Evolutionary conservation across 176 grass and related monocot genomes (phyloP).

Genomic region (Lolium perenne): DNA sequence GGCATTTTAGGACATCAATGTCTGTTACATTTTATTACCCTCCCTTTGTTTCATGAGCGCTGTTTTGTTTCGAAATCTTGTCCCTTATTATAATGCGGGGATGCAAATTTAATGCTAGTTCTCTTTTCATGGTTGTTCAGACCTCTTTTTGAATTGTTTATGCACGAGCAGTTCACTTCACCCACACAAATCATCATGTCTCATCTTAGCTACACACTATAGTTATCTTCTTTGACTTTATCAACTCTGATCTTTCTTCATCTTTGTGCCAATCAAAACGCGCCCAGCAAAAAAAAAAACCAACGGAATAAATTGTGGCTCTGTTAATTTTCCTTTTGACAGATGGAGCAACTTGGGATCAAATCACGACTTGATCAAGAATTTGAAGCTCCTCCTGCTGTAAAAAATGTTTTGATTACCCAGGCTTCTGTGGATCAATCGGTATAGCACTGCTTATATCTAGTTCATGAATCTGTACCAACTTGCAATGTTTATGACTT

Average conservation of each 20-base stretch:
- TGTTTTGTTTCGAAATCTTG: conserved; percentile 6
- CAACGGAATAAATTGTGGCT: neutral
- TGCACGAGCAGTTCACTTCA: conserved; percentile 26
- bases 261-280: neutral
- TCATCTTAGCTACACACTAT: conserved; percentile 18
- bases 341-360: conserved; percentile 48
- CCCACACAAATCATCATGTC: conserved; percentile 13
- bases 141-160: conserved; percentile 17
- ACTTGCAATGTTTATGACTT: neutral
- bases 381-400: conserved; percentile 74
- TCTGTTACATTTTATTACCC: conserved; percentile 2
- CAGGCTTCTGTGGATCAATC: conserved; percentile 69
- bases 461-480: conserved; percentile 14
- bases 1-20: conserved; percentile 19
- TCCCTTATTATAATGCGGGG: neutral
- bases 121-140: neutral
- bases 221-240: neutral
- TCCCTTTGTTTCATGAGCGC: neutral
- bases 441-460: conserved; percentile 55
- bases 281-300: neutral
- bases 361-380: conserved; percentile 89
- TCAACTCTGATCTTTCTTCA: neutral
- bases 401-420: conserved; percentile 89
- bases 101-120: conserved; percentile 11
- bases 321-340: conserved; percentile 35